phyloP scores from a whole-genome alignment of 305 asterid genomes.

The Galium porrigens region DNA sequence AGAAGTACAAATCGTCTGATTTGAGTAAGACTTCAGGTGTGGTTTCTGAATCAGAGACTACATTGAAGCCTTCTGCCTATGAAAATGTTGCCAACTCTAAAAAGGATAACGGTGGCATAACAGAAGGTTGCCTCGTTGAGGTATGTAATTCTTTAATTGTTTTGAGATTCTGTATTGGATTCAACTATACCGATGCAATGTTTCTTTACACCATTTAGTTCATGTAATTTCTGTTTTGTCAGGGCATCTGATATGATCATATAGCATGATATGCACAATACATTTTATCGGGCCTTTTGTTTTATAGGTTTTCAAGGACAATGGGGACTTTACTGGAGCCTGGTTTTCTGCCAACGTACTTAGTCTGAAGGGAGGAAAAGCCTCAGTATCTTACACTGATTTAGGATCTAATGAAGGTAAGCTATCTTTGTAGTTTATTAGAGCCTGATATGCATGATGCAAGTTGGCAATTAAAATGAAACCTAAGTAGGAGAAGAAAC shows the following conservation, averaged over 20 bases:
- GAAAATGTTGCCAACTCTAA: conserved; percentile 18
- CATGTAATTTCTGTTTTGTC: neutral
- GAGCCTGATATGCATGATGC: neutral
- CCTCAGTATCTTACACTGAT: conserved; percentile 51
- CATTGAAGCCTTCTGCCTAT: conserved; percentile 18
- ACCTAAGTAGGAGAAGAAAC: neutral
- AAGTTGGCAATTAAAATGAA: neutral
- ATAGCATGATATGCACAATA: conserved; percentile 6
- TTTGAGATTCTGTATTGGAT: neutral
- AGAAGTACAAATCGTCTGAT: conserved; percentile 28
- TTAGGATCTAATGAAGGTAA: conserved; percentile 57
- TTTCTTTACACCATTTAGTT: neutral
- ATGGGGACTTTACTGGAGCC: conserved; percentile 45
- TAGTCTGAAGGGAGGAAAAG: conserved; percentile 57
- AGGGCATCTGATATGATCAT: neutral
- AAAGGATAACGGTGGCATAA: conserved; percentile 22
- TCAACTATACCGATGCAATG: neutral
- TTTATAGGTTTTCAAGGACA: conserved; percentile 63
- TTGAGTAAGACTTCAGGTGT: conserved; percentile 22
- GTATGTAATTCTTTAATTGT: conserved; percentile 26
- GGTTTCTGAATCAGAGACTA: conserved; percentile 30
- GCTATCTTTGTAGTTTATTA: conserved; percentile 20
- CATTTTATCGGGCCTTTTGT: conserved; percentile 10
- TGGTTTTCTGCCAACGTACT: conserved; percentile 68
- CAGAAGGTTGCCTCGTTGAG: conserved; percentile 74